A percentile compares a stretch with the other conserved stretches of the same genome.
These are phyloP conservation scores for Celoporthe dispersa DNA, from an alignment of 2,329 filamentous ascomycete genomes.

Conservation along the genomic window DNA sequence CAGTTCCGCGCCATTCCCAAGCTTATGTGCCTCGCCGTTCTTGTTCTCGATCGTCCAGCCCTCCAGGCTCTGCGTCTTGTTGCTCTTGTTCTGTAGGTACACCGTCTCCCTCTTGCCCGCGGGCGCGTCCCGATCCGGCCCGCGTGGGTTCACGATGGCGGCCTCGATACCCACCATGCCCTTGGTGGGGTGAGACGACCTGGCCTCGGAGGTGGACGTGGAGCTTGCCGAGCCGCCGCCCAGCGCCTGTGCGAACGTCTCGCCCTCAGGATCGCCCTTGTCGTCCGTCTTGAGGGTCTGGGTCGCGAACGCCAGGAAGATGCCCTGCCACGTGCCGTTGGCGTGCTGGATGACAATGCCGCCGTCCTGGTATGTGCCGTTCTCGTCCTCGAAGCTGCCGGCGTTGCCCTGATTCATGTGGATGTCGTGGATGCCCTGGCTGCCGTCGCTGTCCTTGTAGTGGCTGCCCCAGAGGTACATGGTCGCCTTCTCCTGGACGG, in stretches of 20 bases:
- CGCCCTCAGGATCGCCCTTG: slow-evolving; percentile 31
- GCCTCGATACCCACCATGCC: slow-evolving; percentile 31
- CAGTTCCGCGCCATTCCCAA: slow-evolving; percentile 17
- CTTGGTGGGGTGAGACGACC: slow-evolving; percentile 8
- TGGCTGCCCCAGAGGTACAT: slow-evolving; percentile 45
- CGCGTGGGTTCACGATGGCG: slow-evolving; percentile 33
- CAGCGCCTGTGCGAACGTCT: slow-evolving; percentile 31
- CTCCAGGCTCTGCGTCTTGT: slow-evolving; percentile 20
- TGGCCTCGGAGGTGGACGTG: slow-evolving; percentile 8
- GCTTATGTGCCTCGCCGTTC: slow-evolving; percentile 22
- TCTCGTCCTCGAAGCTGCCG: slow-evolving; percentile 33
- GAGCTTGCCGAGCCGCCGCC: slow-evolving; percentile 17
- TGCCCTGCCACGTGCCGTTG: slow-evolving; percentile 43
- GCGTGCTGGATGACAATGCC: slow-evolving; percentile 41
- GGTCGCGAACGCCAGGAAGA: slow-evolving; percentile 45
- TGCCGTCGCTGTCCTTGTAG: slow-evolving; percentile 38
- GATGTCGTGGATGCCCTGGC: slow-evolving; percentile 48
- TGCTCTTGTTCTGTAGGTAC: slow-evolving; percentile 28
- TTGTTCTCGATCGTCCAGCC: slow-evolving; percentile 33
- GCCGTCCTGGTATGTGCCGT: slow-evolving; percentile 43
- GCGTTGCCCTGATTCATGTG: slow-evolving; percentile 41
- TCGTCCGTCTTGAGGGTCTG: slow-evolving; percentile 43
- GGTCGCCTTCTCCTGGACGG: slow-evolving; percentile 41
- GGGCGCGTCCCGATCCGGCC: slow-evolving; percentile 28
- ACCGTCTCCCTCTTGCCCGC: slow-evolving; percentile 30